Evolutionary conservation across 257 asterid species (phyloP), one percentile per base, ranked within the genome.

Genomic region (Hygrophila difformis): DNA sequence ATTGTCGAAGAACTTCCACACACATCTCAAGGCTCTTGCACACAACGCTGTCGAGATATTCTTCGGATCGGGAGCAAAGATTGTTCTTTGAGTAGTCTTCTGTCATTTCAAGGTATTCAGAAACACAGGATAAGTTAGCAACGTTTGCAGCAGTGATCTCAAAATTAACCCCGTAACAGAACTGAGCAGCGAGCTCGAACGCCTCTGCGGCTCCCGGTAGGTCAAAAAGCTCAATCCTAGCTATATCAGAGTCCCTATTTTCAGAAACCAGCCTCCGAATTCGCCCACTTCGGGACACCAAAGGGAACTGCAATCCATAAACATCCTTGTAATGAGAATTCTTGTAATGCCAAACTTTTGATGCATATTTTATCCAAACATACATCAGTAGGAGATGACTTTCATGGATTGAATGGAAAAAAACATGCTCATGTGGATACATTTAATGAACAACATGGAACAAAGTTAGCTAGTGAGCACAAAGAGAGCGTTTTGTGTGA

Each of bases 231-330:
- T 79, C 94, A 24, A 91, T 65, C 35, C 67, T 65, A 12, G 89
- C 68, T 43, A 74, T 58, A 28, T 70, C 94, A 1, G 95, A 69
- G 61, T 78, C 82, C 17, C 92, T 53, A 65, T 70, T 84, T 55
- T 84, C 97, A 9, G 95, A 74, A 2, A 86, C 82, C 61, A 86
- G 49, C 56, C 78, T 86, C 12, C 94, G 65, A 41, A 91, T 76
- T 60, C 93, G 67, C 18, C 97, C 97, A 60, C 99, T 86, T 39
- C 95, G 66, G 0, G 99, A 82, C 47, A 86, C 99, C 5, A 91
- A 87, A 46, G 95, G 97, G 60, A 87, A 91, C 99, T 91, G 86
- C 78, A 61, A 18, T 51, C 19, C n/a, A n/a, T n/a, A 36, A 34
- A 21, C 19, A 24, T 35, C 19, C 49, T 31, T n/a, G 12, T 35